A percentile compares a stretch with the other conserved stretches of the same genome.
phyloP scores from a whole-genome alignment of 495 filamentous ascomycete species.

The Penicillium dipodomyicola region DNA sequence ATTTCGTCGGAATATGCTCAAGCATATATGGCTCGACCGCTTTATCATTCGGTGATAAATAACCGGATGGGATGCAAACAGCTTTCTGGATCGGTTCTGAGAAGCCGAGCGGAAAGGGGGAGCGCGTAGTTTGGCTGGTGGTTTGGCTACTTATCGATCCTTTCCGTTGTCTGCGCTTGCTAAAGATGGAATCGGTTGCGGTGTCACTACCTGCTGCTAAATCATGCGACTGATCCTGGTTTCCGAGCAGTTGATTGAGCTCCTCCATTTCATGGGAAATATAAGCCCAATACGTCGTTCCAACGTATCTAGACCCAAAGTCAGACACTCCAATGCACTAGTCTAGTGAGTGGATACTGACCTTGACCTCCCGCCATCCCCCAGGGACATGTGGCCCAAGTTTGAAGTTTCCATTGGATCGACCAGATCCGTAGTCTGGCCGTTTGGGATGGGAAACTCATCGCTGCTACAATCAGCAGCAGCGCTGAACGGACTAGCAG shows the following conservation, averaged over 20 bases:
- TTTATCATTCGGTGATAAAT: slow-evolving; percentile 38
- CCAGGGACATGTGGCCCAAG: slow-evolving; percentile 46
- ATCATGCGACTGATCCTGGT: slow-evolving; percentile 44
- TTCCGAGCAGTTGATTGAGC: slow-evolving; percentile 45
- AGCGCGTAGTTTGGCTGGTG: not conserved
- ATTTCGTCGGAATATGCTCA: slow-evolving; percentile 41
- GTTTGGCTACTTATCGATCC: slow-evolving; percentile 16
- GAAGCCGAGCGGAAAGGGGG: slow-evolving; percentile 3
- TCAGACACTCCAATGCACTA: not conserved
- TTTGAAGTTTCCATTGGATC: slow-evolving; percentile 48
- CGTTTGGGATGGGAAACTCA: slow-evolving; percentile 47
- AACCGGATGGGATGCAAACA: slow-evolving; percentile 37
- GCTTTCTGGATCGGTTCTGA: slow-evolving; percentile 33
- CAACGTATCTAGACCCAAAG: slow-evolving; percentile 41
- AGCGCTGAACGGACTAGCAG: slow-evolving; percentile 37
- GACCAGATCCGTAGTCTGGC: slow-evolving; percentile 44
- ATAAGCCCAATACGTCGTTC: slow-evolving; percentile 53
- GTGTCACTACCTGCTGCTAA: not conserved
- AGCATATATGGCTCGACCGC: slow-evolving; percentile 46
- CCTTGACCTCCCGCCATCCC: slow-evolving; percentile 48
- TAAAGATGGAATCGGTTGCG: slow-evolving; percentile 9
- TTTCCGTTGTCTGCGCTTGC: slow-evolving; percentile 31
- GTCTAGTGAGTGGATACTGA: slow-evolving; percentile 17
- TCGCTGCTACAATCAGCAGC: slow-evolving; percentile 39
- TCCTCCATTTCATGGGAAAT: slow-evolving; percentile 51